Percentiles rank a stretch among this genome's conserved stretches.
Conservation (phyloP, 2,329 filamentous ascomycete genomes). For the Colletotrichum sp. region DNA sequence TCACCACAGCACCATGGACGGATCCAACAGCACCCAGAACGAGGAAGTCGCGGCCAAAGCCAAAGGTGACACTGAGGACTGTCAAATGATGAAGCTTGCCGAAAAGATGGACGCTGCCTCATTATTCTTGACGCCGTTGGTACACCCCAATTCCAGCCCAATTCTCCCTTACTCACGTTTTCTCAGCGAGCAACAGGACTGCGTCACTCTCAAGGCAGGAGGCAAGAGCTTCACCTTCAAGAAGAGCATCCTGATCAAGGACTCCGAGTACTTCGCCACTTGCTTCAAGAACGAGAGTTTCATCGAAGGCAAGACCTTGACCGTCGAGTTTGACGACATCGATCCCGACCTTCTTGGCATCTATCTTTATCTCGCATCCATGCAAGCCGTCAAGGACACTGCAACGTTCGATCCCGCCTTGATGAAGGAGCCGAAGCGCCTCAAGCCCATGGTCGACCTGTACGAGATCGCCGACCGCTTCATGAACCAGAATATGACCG, state of each 20-base stretch:
- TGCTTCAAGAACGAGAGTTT: neutral
- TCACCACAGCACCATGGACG: too few relatives aligned
- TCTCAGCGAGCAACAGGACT: neutral
- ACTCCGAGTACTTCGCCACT: neutral
- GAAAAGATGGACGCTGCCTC: too few relatives aligned
- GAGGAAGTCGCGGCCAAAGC: too few relatives aligned
- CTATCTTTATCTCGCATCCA: neutral
- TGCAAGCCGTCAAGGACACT: neutral
- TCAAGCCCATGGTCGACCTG: neutral
- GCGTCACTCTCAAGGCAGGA: neutral
- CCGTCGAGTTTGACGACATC: neutral
- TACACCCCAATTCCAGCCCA: too few relatives aligned
- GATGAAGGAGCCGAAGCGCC: neutral
- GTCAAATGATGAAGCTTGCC: too few relatives aligned
- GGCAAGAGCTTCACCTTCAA: neutral
- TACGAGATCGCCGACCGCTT: neutral
- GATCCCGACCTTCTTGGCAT: neutral
- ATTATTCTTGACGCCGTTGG: too few relatives aligned
- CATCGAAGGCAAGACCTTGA: neutral
- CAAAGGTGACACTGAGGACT: too few relatives aligned
- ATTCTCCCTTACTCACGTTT: too few relatives aligned
- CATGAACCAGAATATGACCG: fast-evolving
- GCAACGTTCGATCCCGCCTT: neutral
- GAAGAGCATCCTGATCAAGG: neutral
- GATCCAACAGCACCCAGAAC: too few relatives aligned